A percentile compares a stretch with the other conserved stretches of the same genome.
Evolutionary conservation across 1,139 yeast species (phyloP).

Genomic region (Suhomyces atakaporum): DNA sequence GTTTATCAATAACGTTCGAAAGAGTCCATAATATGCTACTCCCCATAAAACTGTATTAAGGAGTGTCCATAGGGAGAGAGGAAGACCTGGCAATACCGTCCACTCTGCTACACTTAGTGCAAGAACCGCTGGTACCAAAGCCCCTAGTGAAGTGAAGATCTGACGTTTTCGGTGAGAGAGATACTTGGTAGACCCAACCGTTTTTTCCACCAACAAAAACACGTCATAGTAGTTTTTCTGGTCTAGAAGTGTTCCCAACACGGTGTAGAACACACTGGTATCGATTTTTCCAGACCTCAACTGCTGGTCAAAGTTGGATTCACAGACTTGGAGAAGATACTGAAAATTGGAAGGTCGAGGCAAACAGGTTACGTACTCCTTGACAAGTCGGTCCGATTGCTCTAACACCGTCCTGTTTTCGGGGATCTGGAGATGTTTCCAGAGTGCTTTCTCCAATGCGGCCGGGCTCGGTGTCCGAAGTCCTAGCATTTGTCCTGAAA

Average conservation of each 20-base stretch:
- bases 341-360: slow-evolving; percentile 27
- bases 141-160: neutral
- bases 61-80: slow-evolving; percentile 13
- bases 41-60: slow-evolving; percentile 14
- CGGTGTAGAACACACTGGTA: slow-evolving; percentile 16
- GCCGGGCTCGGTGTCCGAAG: slow-evolving; percentile 8
- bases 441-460: slow-evolving; percentile 10
- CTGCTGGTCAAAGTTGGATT: slow-evolving; percentile 5
- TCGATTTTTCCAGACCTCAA: neutral
- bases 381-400: slow-evolving; percentile 4
- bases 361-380: slow-evolving; percentile 21
- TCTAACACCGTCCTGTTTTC: neutral
- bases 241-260: slow-evolving; percentile 26
- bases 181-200: slow-evolving; percentile 16
- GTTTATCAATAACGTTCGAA: slow-evolving; percentile 18
- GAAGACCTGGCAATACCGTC: slow-evolving; percentile 16
- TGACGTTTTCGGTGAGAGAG: neutral
- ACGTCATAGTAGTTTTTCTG: slow-evolving; percentile 38
- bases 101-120: slow-evolving; percentile 4
- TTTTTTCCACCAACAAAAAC: slow-evolving; percentile 33
- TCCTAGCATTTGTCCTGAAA: slow-evolving; percentile 3
- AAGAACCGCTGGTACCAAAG: neutral
- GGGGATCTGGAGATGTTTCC: slow-evolving; percentile 4
- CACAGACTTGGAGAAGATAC: slow-evolving; percentile 19
- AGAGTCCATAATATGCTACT: slow-evolving; percentile 13